phyloP scores from a whole-genome alignment of 164 flowering plant genomes.

The Umbellularia californica region DNA sequence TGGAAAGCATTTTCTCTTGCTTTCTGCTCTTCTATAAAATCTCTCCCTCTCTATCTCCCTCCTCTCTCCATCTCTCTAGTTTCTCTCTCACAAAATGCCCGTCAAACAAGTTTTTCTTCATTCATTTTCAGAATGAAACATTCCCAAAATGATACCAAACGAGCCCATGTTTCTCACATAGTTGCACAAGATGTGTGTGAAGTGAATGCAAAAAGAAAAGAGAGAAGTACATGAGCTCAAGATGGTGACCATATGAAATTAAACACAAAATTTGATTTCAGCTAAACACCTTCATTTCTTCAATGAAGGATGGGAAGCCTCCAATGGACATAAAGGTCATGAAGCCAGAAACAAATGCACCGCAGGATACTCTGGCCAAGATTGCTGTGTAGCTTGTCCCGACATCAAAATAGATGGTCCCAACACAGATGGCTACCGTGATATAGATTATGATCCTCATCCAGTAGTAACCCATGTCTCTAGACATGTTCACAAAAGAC shows the following conservation, averaged over 20 bases:
- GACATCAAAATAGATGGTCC: constrained; percentile 56
- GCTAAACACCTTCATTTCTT: constrained; percentile 71
- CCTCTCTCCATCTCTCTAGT: no score
- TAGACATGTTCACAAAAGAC: constrained; percentile 72
- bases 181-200: no score
- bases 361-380: constrained; percentile 66
- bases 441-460: constrained; percentile 53
- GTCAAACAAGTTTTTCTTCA: no score
- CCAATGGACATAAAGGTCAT: constrained; percentile 93
- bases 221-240: no score
- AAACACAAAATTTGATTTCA: neutral
- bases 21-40: no score
- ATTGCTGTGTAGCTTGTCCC: constrained; percentile 62
- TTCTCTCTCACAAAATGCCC: no score
- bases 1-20: no score
- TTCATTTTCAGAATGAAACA: no score
- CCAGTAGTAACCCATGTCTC: constrained; percentile 90
- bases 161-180: no score
- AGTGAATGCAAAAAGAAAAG: no score
- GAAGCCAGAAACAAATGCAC: constrained; percentile 67
- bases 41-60: no score
- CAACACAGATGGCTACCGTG: constrained; percentile 59
- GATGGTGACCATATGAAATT: neutral
- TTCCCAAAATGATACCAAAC: no score
- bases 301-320: constrained; percentile 81